phyloP scores from a whole-genome alignment of 2,329 filamentous ascomycete species.

The Grosmannia clavigera region DNA sequence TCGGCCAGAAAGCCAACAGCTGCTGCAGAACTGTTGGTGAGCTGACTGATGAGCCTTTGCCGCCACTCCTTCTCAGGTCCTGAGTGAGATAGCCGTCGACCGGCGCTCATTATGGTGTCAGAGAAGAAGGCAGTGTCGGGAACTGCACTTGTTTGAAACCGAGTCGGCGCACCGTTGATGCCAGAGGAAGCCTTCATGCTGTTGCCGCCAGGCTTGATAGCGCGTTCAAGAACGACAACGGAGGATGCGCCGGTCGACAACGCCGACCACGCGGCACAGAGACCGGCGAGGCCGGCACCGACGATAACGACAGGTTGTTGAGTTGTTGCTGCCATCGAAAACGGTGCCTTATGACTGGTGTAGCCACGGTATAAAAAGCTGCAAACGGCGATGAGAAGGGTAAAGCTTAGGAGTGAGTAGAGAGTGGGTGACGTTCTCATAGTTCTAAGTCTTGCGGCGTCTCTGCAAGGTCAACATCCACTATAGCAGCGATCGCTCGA shows the following conservation, averaged over 20 bases:
- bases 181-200: slow-evolving; percentile 98
- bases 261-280: slow-evolving; percentile 46
- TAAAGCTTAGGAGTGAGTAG: neutral
- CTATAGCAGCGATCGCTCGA: too few species aligned
- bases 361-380: neutral
- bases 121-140: slow-evolving; percentile 34
- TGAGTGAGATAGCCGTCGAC: slow-evolving; percentile 22
- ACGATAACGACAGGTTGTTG: slow-evolving; percentile 38
- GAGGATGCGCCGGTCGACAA: slow-evolving; percentile 32
- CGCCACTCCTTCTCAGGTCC: slow-evolving; percentile 19
- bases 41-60: slow-evolving; percentile 71
- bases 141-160: slow-evolving; percentile 38
- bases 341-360: neutral
- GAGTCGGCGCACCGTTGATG: slow-evolving; percentile 95
- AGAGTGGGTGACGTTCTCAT: neutral
- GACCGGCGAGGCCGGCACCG: slow-evolving; percentile 52
- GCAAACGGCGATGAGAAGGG: neutral
- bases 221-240: slow-evolving; percentile 47
- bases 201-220: slow-evolving; percentile 66
- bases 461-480: too few species aligned
- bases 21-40: slow-evolving; percentile 94
- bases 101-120: slow-evolving; percentile 47
- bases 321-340: neutral
- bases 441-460: neutral
- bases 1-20: slow-evolving; percentile 98